Percentiles rank a stretch among this genome's conserved stretches.
Evolutionary conservation across 345 rosid species (phyloP).

Genomic region (Pistacia vera): DNA sequence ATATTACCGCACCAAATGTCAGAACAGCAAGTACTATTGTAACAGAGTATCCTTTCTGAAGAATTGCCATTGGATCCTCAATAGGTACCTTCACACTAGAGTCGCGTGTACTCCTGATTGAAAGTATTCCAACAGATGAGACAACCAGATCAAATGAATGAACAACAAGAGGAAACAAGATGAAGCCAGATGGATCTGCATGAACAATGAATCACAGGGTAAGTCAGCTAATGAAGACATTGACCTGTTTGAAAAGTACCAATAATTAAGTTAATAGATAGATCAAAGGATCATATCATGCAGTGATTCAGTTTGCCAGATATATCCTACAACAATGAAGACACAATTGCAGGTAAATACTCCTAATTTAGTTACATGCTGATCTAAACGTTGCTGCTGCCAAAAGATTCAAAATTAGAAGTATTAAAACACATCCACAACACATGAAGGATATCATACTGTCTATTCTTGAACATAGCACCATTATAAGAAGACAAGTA

Average conservation of each 20-base stretch:
- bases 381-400: background rate
- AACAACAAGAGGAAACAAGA: constrained; percentile 95
- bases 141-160: constrained; percentile 96
- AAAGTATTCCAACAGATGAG: constrained; percentile 88
- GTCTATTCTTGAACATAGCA: background rate
- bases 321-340: background rate
- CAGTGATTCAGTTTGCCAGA: constrained; percentile 5
- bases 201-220: constrained; percentile 21
- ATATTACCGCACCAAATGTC: constrained; percentile 82
- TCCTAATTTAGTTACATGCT: background rate
- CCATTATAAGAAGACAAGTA: background rate
- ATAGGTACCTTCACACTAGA: constrained; percentile 68
- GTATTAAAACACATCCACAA: background rate
- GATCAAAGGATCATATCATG: constrained; percentile 1
- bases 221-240: constrained; percentile 17
- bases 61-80: constrained; percentile 97
- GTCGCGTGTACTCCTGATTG: constrained; percentile 82
- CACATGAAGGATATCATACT: background rate
- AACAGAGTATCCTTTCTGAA: constrained; percentile 96
- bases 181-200: constrained; percentile 99
- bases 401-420: background rate
- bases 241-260: background rate
- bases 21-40: constrained; percentile 85
- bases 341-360: background rate
- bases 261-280: constrained; percentile 5